phyloP scores from a whole-genome alignment of 2,329 filamentous ascomycete genomes.

The Paraconiothyrium brasiliense region DNA sequence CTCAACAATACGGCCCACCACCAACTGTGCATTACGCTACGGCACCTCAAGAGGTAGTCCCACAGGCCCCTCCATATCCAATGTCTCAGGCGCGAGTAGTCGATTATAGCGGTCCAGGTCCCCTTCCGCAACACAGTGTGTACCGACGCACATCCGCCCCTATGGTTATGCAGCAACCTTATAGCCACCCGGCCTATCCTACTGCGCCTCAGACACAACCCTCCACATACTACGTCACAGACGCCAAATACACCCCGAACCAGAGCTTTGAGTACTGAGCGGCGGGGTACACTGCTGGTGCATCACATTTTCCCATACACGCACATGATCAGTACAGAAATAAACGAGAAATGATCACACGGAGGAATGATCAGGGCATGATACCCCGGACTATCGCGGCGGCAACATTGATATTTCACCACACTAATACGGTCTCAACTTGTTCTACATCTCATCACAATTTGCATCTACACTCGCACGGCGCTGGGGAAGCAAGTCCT shows the following conservation, averaged over 20 bases:
- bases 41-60: constrained; percentile 30
- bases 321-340: constrained; percentile 9
- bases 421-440: constrained; percentile 4
- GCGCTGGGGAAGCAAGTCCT: constrained; percentile 19
- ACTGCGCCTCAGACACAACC: constrained; percentile 32
- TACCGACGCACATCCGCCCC: constrained; percentile 44
- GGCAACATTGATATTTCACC: constrained; percentile 10
- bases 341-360: constrained; percentile 19
- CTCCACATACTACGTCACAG: constrained; percentile 41
- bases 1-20: constrained; percentile 33
- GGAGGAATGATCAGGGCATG: constrained; percentile 21
- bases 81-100: constrained; percentile 35
- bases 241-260: constrained; percentile 35
- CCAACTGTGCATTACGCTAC: constrained; percentile 29
- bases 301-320: neutral
- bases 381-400: constrained; percentile 17
- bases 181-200: constrained; percentile 34
- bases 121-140: constrained; percentile 35
- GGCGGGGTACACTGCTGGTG: neutral
- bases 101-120: constrained; percentile 32
- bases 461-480: constrained; percentile 15
- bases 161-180: constrained; percentile 39
- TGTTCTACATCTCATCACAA: neutral
- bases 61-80: constrained; percentile 37
- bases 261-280: constrained; percentile 23